Percentiles rank a stretch among this genome's conserved stretches.
phyloP scores from a whole-genome alignment of 2,329 filamentous ascomycete genomes.

The Aspergillus pseudotamarii region DNA sequence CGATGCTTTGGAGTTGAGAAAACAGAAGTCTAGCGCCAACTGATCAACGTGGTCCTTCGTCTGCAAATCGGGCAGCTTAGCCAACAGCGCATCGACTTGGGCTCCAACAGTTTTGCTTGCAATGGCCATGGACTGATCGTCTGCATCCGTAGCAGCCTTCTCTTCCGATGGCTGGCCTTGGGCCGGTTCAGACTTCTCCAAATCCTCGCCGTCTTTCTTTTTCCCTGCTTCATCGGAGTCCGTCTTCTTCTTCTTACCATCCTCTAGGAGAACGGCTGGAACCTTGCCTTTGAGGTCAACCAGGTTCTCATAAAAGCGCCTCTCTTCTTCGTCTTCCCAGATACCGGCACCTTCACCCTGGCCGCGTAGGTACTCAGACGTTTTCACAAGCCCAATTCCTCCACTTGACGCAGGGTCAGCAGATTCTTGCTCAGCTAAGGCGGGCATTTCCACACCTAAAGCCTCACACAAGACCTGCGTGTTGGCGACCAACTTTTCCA shows the following conservation, averaged over 20 bases:
- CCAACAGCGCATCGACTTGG: constrained; percentile 87
- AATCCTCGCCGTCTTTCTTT: constrained; percentile 66
- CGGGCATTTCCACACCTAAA: constrained; percentile 89
- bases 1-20: constrained; percentile 96
- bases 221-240: constrained; percentile 81
- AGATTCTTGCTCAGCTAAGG: constrained; percentile 81
- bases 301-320: constrained; percentile 96
- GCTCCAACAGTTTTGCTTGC: constrained; percentile 97
- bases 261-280: constrained; percentile 88
- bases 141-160: constrained; percentile 60
- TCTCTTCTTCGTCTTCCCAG: constrained; percentile 98
- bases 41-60: constrained; percentile 92
- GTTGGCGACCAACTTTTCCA: constrained; percentile 87
- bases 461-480: constrained; percentile 89
- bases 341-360: constrained; percentile 91
- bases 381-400: constrained; percentile 89
- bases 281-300: constrained; percentile 96
- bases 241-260: constrained; percentile 88
- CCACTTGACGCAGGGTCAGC: constrained; percentile 67
- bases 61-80: constrained; percentile 85
- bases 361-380: constrained; percentile 87
- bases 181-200: constrained; percentile 39
- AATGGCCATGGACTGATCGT: constrained; percentile 91
- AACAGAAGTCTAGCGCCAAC: constrained; percentile 94
- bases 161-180: constrained; percentile 46